phyloP scores from a whole-genome alignment of 495 filamentous ascomycete species.

The Melanomma pulvis-pyrius region DNA sequence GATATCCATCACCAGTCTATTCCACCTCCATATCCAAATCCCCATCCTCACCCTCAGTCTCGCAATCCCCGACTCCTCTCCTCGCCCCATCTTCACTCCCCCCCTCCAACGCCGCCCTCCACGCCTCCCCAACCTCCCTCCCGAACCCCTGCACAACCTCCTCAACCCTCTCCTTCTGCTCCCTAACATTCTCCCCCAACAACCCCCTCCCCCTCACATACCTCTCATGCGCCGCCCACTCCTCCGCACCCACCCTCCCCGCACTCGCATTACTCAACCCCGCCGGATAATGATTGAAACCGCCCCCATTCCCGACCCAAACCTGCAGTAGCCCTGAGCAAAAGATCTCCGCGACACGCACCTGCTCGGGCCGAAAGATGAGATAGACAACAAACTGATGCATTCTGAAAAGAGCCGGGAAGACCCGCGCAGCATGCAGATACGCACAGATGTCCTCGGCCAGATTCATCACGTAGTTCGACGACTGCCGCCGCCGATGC shows the following conservation, averaged over 20 bases:
- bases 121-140: background rate
- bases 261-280: conserved; percentile 21
- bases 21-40: background rate
- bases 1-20: too few species aligned
- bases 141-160: background rate
- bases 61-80: conserved; percentile 2
- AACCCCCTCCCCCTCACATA: background rate
- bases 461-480: conserved; percentile 33
- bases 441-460: conserved; percentile 16
- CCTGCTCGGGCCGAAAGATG: conserved; percentile 23
- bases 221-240: conserved; percentile 17
- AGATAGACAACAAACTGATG: conserved; percentile 26
- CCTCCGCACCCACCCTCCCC: background rate
- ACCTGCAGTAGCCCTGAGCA: conserved; percentile 26
- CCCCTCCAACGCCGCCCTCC: conserved; percentile 10
- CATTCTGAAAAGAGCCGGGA: conserved; percentile 11
- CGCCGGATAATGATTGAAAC: conserved; percentile 26
- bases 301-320: conserved; percentile 26
- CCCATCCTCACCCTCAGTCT: background rate
- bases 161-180: conserved; percentile 9
- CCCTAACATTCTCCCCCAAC: conserved; percentile 3
- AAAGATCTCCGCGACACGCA: conserved; percentile 26
- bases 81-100: conserved; percentile 1
- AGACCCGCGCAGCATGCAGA: background rate
- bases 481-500: conserved; percentile 4